Percentiles rank a stretch among this genome's conserved stretches.
Evolutionary conservation across 768 basidiomycete genomes (phyloP).

Genomic region (Macrolepiota dolichaula): DNA sequence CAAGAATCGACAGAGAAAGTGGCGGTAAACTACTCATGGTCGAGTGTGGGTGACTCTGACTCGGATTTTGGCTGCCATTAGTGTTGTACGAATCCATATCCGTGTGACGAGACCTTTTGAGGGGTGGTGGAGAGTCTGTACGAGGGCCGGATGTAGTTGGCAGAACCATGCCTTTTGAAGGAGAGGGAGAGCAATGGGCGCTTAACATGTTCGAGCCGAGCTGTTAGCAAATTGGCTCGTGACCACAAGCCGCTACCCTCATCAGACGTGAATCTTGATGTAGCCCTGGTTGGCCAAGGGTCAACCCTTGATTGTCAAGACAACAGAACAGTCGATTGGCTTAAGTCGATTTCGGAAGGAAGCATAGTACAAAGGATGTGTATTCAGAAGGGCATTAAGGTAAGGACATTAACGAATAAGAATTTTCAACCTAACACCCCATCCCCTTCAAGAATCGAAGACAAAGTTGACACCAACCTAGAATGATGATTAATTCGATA

Average conservation of each 20-base stretch:
- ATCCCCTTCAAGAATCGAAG: constrained; percentile 62
- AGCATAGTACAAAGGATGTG: background rate
- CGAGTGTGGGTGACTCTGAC: background rate
- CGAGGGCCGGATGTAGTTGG: background rate
- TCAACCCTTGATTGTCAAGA: constrained; percentile 2
- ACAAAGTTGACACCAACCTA: constrained; percentile 71
- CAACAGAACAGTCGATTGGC: constrained; percentile 8
- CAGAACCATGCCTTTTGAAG: constrained; percentile 1
- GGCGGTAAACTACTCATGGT: constrained; percentile 40
- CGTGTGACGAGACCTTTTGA: background rate
- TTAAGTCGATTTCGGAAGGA: background rate
- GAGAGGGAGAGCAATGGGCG: background rate
- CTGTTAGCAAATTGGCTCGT: background rate
- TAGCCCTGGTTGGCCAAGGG: background rate
- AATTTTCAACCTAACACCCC: constrained; percentile 30
- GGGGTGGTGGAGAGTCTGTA: background rate
- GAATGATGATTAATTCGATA: background rate
- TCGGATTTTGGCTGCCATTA: background rate
- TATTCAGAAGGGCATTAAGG: constrained; percentile 10
- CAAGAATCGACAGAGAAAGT: constrained; percentile 77
- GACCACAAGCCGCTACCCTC: background rate
- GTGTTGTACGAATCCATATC: constrained; percentile 4
- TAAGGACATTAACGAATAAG: constrained; percentile 23
- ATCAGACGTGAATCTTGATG: background rate
- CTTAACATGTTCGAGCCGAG: constrained; percentile 2